Evolutionary conservation across 495 filamentous ascomycete genomes (phyloP).

Genomic region (Hapsidospora chrysogenum): DNA sequence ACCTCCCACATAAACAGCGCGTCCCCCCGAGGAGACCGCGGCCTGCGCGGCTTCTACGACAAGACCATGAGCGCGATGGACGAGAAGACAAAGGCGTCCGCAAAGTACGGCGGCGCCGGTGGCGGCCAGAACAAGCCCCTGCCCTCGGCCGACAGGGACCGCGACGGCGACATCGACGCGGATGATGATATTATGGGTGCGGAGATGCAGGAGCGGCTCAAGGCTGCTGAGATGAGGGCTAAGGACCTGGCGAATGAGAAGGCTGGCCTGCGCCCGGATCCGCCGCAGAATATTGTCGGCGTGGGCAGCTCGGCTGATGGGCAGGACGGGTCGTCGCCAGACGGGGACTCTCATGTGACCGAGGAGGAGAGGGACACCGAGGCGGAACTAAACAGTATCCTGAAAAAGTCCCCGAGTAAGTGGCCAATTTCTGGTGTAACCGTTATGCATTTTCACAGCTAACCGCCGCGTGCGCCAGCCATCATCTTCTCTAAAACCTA

Average conservation of each 20-base stretch:
- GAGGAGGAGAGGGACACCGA: slow-evolving; percentile 41
- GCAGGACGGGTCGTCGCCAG: slow-evolving; percentile 25
- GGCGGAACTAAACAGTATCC: slow-evolving; percentile 50
- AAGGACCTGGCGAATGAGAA: slow-evolving; percentile 37
- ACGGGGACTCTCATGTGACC: slow-evolving; percentile 17
- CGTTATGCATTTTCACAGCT: too few relatives aligned
- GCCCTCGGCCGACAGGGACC: slow-evolving; percentile 20
- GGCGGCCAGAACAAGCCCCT: slow-evolving; percentile 9
- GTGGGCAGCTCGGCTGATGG: slow-evolving; percentile 45
- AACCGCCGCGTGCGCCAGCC: slow-evolving; percentile 30
- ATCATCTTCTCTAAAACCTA: slow-evolving; percentile 93
- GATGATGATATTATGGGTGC: slow-evolving; percentile 22
- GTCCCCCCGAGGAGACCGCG: too few relatives aligned
- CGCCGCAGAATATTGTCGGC: slow-evolving; percentile 25
- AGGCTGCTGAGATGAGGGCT: slow-evolving; percentile 35
- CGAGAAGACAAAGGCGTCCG: slow-evolving; percentile 10
- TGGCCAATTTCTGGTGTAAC: too few relatives aligned
- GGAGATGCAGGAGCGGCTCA: slow-evolving; percentile 25
- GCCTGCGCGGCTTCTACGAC: slow-evolving; percentile 33
- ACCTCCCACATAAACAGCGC: slow-evolving; percentile 28
- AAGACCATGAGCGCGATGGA: slow-evolving; percentile 35
- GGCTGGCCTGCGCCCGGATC: slow-evolving; percentile 35
- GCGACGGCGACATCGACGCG: slow-evolving; percentile 26
- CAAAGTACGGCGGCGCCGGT: slow-evolving; percentile 17
- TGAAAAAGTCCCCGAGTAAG: slow-evolving; percentile 70